phyloP scores from a whole-genome alignment of 2,329 filamentous ascomycete species.

The Eutypella sp. region DNA sequence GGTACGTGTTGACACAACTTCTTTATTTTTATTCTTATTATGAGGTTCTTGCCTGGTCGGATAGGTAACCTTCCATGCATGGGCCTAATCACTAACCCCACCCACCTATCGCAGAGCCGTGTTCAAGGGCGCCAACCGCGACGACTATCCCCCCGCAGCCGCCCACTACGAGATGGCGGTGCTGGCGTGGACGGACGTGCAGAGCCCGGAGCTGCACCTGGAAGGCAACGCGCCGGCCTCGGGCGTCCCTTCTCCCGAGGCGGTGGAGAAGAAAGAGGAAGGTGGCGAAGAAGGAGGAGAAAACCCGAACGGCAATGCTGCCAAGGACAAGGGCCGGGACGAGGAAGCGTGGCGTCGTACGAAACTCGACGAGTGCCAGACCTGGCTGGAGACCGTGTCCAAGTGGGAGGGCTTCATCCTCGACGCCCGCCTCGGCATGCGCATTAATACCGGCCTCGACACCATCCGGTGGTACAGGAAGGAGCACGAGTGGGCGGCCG shows the following conservation, averaged over 20 bases:
- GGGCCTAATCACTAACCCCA: no score
- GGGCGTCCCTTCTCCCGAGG: conserved; percentile 6
- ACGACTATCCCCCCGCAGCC: conserved; percentile 67
- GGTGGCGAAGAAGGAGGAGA: no score
- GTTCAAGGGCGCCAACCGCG: conserved; percentile 57
- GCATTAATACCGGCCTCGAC: conserved; percentile 63
- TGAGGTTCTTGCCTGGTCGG: no score
- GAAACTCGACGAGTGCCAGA: conserved; percentile 57
- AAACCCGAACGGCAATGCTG: neutral
- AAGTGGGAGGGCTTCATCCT: conserved; percentile 68
- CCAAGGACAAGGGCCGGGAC: conserved; percentile 5
- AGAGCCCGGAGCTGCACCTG: conserved; percentile 29
- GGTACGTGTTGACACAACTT: conserved; percentile 33
- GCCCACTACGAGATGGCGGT: conserved; percentile 85
- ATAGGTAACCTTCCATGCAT: conserved; percentile 10
- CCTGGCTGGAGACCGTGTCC: conserved; percentile 61
- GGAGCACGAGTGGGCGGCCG: conserved; percentile 19
- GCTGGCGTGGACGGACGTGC: conserved; percentile 69
- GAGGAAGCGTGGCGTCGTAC: conserved; percentile 34
- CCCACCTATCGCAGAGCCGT: conserved; percentile 35
- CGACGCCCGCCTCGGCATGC: conserved; percentile 70
- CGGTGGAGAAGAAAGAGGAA: conserved; percentile 13
- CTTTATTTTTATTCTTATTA: neutral
- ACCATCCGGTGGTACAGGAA: conserved; percentile 52
- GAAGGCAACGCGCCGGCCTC: conserved; percentile 6